Evolutionary conservation across 164 flowering plant species (phyloP).

Genomic region (Aristolochia contorta): DNA sequence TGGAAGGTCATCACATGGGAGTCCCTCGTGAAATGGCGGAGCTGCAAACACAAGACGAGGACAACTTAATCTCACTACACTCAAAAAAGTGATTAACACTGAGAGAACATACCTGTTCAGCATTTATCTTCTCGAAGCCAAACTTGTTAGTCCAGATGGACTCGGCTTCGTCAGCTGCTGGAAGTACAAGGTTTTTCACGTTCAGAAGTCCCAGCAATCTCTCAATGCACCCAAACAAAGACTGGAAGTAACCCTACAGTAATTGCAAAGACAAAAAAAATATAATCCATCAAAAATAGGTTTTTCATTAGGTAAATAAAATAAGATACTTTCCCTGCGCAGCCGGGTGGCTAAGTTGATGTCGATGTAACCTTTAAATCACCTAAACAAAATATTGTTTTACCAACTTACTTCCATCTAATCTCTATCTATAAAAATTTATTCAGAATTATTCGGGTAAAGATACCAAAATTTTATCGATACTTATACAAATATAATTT

Average conservation of each 20-base stretch:
- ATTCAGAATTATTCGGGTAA: too few relatives aligned
- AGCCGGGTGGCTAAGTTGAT: too few relatives aligned
- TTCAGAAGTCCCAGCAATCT: constrained; percentile 42
- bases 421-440: too few relatives aligned
- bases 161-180: constrained; percentile 92
- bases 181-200: constrained; percentile 73
- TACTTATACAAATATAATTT: too few relatives aligned
- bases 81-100: neutral
- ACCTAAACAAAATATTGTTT: too few relatives aligned
- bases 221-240: constrained; percentile 71
- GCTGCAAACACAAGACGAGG: constrained; percentile 22
- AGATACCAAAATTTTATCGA: too few relatives aligned
- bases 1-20: constrained; percentile 53
- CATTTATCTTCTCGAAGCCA: constrained; percentile 63
- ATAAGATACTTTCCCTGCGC: too few relatives aligned
- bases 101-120: constrained; percentile 50
- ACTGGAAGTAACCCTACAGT: constrained; percentile 80
- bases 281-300: too few relatives aligned
- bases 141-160: constrained; percentile 79
- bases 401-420: too few relatives aligned
- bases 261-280: neutral
- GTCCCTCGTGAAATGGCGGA: constrained; percentile 35
- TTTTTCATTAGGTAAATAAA: too few relatives aligned
- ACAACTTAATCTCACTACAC: neutral
- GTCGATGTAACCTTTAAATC: too few relatives aligned